Evolutionary conservation across 345 rosid species (phyloP).

Genomic region (Citrus trifoliata): DNA sequence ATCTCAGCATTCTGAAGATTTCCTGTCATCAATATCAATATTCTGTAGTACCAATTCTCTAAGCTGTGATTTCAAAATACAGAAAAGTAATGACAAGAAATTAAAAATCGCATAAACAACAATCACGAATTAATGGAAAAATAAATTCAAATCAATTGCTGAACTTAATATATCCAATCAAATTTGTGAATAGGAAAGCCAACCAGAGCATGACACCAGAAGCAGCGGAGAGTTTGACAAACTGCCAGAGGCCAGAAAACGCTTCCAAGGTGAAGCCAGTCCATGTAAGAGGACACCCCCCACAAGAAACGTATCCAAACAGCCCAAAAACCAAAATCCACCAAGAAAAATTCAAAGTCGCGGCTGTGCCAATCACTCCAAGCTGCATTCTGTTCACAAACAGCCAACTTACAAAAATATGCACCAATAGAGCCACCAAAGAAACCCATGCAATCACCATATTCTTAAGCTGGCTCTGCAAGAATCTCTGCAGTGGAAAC

Average conservation of each 20-base stretch:
- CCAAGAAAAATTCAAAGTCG: conserved; percentile 63
- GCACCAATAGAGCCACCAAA: conserved; percentile 42
- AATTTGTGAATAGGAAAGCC: not conserved
- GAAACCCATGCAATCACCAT: conserved; percentile 55
- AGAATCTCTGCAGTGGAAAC: conserved; percentile 69
- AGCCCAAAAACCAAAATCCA: conserved; percentile 53
- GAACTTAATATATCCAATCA: not conserved
- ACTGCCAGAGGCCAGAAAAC: conserved; percentile 74
- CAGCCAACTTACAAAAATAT: conserved; percentile 58
- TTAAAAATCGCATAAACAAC: not conserved
- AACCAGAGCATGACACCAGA: conserved; percentile 90
- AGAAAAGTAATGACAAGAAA: not conserved
- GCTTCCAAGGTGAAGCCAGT: conserved; percentile 76
- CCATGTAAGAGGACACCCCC: conserved; percentile 81
- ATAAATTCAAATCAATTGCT: not conserved
- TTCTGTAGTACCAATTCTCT: conserved; percentile 89
- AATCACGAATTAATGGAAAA: not conserved
- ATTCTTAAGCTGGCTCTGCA: conserved; percentile 70
- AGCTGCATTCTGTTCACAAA: conserved; percentile 47
- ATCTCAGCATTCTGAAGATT: conserved; percentile 66
- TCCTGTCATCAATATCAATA: conserved; percentile 81
- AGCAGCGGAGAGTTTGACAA: conserved; percentile 66
- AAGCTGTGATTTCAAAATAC: conserved; percentile 39
- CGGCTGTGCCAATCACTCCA: conserved; percentile 56
- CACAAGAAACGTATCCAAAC: conserved; percentile 37